phyloP scores from a whole-genome alignment of 768 basidiomycete species.

The Cantharellus anzutake region DNA sequence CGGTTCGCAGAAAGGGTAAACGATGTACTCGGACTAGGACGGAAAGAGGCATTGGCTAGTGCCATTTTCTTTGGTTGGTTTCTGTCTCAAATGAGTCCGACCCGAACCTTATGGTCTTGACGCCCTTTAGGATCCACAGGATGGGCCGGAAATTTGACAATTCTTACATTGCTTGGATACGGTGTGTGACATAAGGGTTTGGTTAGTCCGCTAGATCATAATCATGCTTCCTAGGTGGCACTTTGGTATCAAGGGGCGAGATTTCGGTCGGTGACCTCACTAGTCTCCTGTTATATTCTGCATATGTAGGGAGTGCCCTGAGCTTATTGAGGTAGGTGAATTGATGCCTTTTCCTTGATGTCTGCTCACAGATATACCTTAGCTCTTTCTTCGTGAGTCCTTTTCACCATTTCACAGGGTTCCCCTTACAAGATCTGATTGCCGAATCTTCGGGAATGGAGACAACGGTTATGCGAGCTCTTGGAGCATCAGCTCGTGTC shows the following conservation, averaged over 20 bases:
- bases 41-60: constrained; percentile 74
- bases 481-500: constrained; percentile 84
- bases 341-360: neutral
- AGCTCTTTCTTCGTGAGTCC: constrained; percentile 24
- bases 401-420: constrained; percentile 1
- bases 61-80: constrained; percentile 72
- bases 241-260: constrained; percentile 67
- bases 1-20: constrained; percentile 49
- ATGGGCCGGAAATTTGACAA: constrained; percentile 84
- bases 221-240: constrained; percentile 40
- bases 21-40: constrained; percentile 51
- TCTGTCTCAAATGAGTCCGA: neutral
- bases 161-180: constrained; percentile 78
- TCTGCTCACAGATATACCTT: constrained; percentile 4
- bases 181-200: constrained; percentile 27
- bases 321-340: constrained; percentile 54
- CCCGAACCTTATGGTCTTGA: neutral
- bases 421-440: neutral
- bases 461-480: constrained; percentile 91
- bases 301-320: constrained; percentile 66
- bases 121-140: constrained; percentile 32
- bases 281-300: constrained; percentile 75
- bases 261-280: constrained; percentile 89
- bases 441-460: constrained; percentile 13
- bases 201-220: neutral